Base-by-base conservation (phyloP, 805 yeast species). In the Candida gorgasii region DNA sequence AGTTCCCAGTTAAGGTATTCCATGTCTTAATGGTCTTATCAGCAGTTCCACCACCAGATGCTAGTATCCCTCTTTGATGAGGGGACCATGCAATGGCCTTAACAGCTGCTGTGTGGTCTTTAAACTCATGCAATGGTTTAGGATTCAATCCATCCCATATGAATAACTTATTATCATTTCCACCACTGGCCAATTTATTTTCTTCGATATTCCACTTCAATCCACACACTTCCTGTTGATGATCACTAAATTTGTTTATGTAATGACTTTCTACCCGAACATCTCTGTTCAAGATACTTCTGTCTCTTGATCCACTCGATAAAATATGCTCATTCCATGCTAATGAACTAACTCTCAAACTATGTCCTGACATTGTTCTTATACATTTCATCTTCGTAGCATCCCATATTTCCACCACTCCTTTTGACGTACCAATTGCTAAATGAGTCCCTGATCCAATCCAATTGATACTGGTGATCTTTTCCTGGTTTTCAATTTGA, bases 71-170 rank as follows among this genome's bases (percentile, higher is more conserved):
- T 42, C 97, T 72, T 59, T 89, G 96, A 59, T 93, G 98, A 2
- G 99, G 98, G 1, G 95, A 86, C 99, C 99, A 93, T 1, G 96
- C 87, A 40, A 93, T 76, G 0, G 98, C 99, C 64, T 93, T 93
- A 3, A 93, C 95, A 0, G 99, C 99, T 1, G 98, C 97, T 13
- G 78, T 80, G 61, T 93, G 98, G 49, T 89, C 96, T 2, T 75
- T 71, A 53, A 89, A 85, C 45, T 74, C 82, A 57, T 82, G 78
- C 20, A 88, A 61, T 2, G 99, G 97, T 41, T 72, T 73, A 3
- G 75, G 60, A 40, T 76, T 76, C 34, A 81, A 61, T 1, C 93
- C 96, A 58, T 89, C 96, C 93, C 97, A 93, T 8, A 93, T 85
- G 50, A 78, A 75, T 17, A 93, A 72, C 54, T 79, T 79, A 60